Conservation (phyloP, 2,329 filamentous ascomycete genomes). For the Cercospora sesami region DNA sequence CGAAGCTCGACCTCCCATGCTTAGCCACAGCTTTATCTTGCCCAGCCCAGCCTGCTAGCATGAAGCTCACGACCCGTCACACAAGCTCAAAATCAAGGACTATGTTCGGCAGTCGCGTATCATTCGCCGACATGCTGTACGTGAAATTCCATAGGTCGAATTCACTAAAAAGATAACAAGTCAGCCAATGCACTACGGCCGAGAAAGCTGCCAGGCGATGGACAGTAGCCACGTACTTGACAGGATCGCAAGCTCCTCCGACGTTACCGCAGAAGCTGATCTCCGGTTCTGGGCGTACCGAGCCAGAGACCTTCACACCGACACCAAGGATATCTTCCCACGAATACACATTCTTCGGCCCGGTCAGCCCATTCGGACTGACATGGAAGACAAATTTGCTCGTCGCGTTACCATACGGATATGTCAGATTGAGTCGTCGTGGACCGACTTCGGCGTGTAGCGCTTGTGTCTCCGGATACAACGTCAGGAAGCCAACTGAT, state of each 20-base stretch:
- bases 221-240: constrained; percentile 20
- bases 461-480: constrained; percentile 34
- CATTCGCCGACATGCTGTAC: constrained; percentile 22
- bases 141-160: constrained; percentile 28
- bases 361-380: constrained; percentile 20
- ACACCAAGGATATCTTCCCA: constrained; percentile 21
- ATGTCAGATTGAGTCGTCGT: constrained; percentile 50
- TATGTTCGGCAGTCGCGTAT: constrained; percentile 19
- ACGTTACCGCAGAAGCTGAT: constrained; percentile 22
- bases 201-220: background rate
- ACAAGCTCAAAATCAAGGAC: constrained; percentile 21
- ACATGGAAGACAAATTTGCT: constrained; percentile 24
- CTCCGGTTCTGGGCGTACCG: constrained; percentile 14
- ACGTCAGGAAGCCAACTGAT: constrained; percentile 25
- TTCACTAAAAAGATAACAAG: constrained; percentile 13
- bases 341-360: constrained; percentile 17
- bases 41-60: background rate
- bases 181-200: constrained; percentile 1
- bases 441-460: constrained; percentile 19
- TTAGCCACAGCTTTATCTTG: constrained; percentile 3
- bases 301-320: constrained; percentile 18
- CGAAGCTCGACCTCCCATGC: background rate
- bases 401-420: constrained; percentile 52
- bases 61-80: background rate
- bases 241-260: constrained; percentile 22